These are phyloP conservation scores for Clavariopsis aquatica DNA, from an alignment of 495 filamentous ascomycete genomes.

Conservation along the genomic window DNA sequence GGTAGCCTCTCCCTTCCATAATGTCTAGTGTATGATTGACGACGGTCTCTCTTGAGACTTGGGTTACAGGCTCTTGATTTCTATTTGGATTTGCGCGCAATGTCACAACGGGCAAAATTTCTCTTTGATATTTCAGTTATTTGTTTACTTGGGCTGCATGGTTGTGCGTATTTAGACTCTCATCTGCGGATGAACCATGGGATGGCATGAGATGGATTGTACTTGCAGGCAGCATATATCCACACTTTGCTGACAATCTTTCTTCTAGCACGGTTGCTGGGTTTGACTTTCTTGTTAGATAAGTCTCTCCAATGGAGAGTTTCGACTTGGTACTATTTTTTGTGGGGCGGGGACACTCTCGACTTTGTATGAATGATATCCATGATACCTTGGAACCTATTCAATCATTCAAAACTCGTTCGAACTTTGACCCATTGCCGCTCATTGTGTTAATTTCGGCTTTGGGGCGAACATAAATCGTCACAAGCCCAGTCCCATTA, in stretches of 20 bases:
- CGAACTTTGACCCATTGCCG: not conserved
- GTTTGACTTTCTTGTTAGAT: not conserved
- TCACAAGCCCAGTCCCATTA: too few relatives aligned
- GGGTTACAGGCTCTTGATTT: not conserved
- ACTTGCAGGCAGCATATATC: not conserved
- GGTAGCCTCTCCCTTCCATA: slow-evolving; percentile 14
- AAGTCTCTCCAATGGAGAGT: slow-evolving; percentile 1
- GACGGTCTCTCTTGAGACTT: not conserved
- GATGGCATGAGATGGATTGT: not conserved
- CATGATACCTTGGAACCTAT: slow-evolving; percentile 2
- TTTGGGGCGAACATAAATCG: too few relatives aligned
- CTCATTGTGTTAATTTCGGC: too few relatives aligned
- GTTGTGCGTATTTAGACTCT: not conserved
- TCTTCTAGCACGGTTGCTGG: not conserved
- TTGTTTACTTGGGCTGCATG: not conserved
- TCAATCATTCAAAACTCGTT: not conserved
- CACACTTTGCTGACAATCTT: not conserved
- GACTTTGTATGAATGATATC: slow-evolving; percentile 9
- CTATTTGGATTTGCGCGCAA: not conserved
- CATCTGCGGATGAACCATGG: not conserved
- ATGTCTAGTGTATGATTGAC: slow-evolving; percentile 20
- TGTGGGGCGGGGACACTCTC: not conserved
- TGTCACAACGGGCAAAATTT: not conserved
- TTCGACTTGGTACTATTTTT: not conserved
- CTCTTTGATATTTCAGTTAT: not conserved